These are phyloP conservation scores for Coemansia furcata DNA, from an alignment of 192 early-diverging fungal species.

Conservation along the genomic window DNA sequence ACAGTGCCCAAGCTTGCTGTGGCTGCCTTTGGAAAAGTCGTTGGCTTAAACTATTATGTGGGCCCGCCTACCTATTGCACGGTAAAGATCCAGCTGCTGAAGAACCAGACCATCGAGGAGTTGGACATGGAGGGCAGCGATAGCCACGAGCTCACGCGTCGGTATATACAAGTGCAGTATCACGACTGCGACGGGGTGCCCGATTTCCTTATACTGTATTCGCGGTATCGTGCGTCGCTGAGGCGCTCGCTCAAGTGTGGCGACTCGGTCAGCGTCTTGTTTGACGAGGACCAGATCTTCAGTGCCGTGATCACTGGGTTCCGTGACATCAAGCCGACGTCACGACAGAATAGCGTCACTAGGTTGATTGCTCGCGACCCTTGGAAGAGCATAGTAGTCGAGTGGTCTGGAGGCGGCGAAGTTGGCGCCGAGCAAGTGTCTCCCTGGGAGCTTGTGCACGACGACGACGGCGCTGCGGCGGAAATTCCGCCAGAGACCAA, in stretches of 20 bases:
- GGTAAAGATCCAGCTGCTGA: slow-evolving; percentile 50
- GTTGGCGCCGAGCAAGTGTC: slow-evolving; percentile 26
- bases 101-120: slow-evolving; percentile 48
- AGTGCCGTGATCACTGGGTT: slow-evolving; percentile 55
- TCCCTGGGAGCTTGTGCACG: slow-evolving; percentile 40
- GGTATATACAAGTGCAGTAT: slow-evolving; percentile 59
- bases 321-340: slow-evolving; percentile 38
- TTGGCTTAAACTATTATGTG: slow-evolving; percentile 58
- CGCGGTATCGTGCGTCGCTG: slow-evolving; percentile 60
- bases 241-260: slow-evolving; percentile 47
- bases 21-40: slow-evolving; percentile 60
- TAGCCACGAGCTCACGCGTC: slow-evolving; percentile 24
- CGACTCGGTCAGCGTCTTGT: slow-evolving; percentile 61
- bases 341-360: slow-evolving; percentile 46
- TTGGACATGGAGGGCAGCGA: slow-evolving; percentile 39
- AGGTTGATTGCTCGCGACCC: slow-evolving; percentile 53
- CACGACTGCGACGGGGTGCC: slow-evolving; percentile 68
- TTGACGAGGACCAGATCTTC: slow-evolving; percentile 62
- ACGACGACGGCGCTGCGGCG: slow-evolving; percentile 10
- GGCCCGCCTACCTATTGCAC: slow-evolving; percentile 70
- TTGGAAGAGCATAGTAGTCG: slow-evolving; percentile 46
- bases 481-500: slow-evolving; percentile 24
- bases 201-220: slow-evolving; percentile 68
- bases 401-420: slow-evolving; percentile 28
- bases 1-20: slow-evolving; percentile 43